These are phyloP conservation scores for Dentiscutata heterogama DNA, from an alignment of 371 early-diverging fungal species.

Conservation along the genomic window DNA sequence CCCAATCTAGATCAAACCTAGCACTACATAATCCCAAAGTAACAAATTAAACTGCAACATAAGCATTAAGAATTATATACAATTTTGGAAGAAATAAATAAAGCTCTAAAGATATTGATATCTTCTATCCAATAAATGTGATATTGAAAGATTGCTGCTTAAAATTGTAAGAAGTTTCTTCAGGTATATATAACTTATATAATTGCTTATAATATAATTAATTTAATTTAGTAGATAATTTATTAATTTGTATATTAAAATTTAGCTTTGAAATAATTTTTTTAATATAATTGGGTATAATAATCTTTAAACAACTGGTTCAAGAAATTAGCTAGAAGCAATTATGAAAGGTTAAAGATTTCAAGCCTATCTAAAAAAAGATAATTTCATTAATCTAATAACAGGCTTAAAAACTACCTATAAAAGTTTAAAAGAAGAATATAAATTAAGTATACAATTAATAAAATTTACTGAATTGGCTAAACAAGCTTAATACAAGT, in stretches of 20 bases:
- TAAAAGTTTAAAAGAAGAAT: conserved; percentile 15
- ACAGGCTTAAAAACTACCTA: not conserved
- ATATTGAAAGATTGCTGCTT: conserved; percentile 38
- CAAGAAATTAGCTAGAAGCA: conserved; percentile 14
- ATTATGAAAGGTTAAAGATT: not conserved
- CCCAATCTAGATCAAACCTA: no score
- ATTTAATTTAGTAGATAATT: not conserved
- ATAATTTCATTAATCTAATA: not conserved
- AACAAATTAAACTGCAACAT: no score
- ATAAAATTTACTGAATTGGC: conserved; percentile 17
- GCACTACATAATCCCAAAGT: no score
- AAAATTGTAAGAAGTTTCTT: conserved; percentile 24
- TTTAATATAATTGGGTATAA: conserved; percentile 36
- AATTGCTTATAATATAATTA: not conserved
- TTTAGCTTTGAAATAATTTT: not conserved
- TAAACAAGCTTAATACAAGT: not conserved
- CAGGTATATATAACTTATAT: not conserved
- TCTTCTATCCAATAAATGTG: conserved; percentile 1
- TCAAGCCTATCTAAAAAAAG: no score
- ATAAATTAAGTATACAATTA: no score
- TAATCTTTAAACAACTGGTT: not conserved
- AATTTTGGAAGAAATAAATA: no score
- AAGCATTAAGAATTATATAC: no score
- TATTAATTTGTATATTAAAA: not conserved
- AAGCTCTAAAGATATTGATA: conserved; percentile 5